Percentiles rank a stretch among this genome's conserved stretches.
Evolutionary conservation across 2,329 filamentous ascomycete genomes (phyloP).

Genomic region (Trichoderma endophyticum): DNA sequence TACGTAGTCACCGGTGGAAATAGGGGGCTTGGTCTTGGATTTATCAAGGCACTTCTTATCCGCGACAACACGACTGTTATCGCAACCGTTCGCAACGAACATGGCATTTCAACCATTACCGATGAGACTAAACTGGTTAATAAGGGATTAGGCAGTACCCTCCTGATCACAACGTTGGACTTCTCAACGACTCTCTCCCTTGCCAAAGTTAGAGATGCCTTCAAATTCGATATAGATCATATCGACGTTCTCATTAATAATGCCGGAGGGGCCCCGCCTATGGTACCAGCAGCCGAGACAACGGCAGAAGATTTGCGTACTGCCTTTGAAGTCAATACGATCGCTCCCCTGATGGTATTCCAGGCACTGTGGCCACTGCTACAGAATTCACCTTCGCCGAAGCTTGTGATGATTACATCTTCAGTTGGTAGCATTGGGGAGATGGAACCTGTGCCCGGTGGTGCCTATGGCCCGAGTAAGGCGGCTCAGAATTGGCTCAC

Average conservation of each 20-base stretch:
- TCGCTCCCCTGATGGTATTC: conserved; percentile 36
- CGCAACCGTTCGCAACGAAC: conserved; percentile 35
- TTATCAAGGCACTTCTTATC: conserved; percentile 38
- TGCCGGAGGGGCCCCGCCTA: conserved; percentile 39
- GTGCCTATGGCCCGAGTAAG: conserved; percentile 37
- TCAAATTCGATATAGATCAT: conserved; percentile 30
- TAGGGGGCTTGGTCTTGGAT: conserved; percentile 39
- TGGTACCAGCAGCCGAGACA: conserved; percentile 29
- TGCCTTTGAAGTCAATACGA: conserved; percentile 44
- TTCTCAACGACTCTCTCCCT: conserved; percentile 29
- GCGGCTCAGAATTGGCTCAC: conserved; percentile 36
- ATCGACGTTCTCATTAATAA: conserved; percentile 54
- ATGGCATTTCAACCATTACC: conserved; percentile 21
- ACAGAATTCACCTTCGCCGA: conserved; percentile 27
- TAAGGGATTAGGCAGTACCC: conserved; percentile 28
- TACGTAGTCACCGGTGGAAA: conserved; percentile 42
- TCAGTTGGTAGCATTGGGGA: conserved; percentile 34
- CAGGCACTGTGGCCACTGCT: conserved; percentile 39
- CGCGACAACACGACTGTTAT: conserved; percentile 52
- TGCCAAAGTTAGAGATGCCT: conserved; percentile 23
- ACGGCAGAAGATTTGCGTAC: conserved; percentile 35
- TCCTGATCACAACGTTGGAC: conserved; percentile 40
- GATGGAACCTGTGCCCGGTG: conserved; percentile 32
- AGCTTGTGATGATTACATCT: conserved; percentile 37
- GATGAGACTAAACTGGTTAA: conserved; percentile 23